Evolutionary conservation across 2,329 filamentous ascomycete genomes (phyloP), one percentile per base, ranked within the genome.

Genomic region (Dactylellina haptotyla): DNA sequence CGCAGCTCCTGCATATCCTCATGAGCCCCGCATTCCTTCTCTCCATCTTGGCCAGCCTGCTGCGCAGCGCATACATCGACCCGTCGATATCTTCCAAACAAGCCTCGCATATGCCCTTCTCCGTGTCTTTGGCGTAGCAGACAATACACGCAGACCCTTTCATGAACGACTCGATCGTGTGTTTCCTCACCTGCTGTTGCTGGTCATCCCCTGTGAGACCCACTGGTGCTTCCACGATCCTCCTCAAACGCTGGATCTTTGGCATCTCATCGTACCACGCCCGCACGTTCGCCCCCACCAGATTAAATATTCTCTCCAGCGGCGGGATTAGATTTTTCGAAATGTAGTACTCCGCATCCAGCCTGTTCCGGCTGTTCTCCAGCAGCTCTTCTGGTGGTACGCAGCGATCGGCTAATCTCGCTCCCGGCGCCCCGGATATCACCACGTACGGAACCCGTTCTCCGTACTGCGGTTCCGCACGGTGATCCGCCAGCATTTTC

Each of bases 231-330:
- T 6, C 79, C 79, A 67, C 85, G 84, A 91, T 82, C 62, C 86
- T 87, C 26, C 89, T 86, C 48, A 94, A 87, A 6, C 90, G 88
- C 79, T 93, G 90, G 18, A 95, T 85, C 80, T 96, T 97, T 48
- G 94, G 94, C 92, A 98, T 96, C 81, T 97, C 93, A 75, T 97
- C 92, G 79, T 93, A 98, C 95, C 95, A 99, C 70, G 87, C 86
- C 16, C 91, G 84, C 0, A 98, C 91, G 79, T 95, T 96, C 30
- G 93, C 95, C 4, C 95, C 95, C 1, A 98, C 91, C 1, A 99
- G 88, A 78, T 95, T 97, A 83, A 99, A 97, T 76, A 99, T 97
- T 26, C 95, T 89, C 81, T 98, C 94, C 0, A 99, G 85, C 0
- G 95, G 95, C 4, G 95, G 95, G 54, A 99, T 96, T 6, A 99